A percentile compares a stretch with the other conserved stretches of the same genome.
Evolutionary conservation across 1,284 basidiomycete genomes (phyloP).

Genomic region (Cutaneotrichosporon sp.): DNA sequence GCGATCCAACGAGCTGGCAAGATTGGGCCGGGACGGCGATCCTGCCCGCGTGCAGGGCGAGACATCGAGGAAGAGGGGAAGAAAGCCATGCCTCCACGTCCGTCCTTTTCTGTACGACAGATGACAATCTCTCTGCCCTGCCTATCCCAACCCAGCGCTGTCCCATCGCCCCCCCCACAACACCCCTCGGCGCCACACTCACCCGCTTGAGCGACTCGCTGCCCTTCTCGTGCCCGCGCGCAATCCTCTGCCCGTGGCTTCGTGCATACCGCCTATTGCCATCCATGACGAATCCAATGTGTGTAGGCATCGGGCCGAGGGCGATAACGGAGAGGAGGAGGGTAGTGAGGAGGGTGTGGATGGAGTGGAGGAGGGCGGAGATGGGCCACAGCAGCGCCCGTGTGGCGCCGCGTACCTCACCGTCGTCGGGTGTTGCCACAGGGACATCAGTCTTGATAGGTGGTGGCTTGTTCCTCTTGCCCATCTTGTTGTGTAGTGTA

Average conservation of each 20-base stretch:
- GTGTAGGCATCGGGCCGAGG: conserved; percentile 80
- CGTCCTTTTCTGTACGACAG: too few species aligned
- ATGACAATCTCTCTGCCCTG: too few species aligned
- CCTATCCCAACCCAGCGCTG: too few species aligned
- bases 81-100: too few species aligned
- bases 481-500: not conserved
- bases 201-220: conserved; percentile 80
- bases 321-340: conserved; percentile 65
- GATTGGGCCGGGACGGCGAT: not conserved
- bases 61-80: too few species aligned
- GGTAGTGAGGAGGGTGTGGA: conserved; percentile 46
- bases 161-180: too few species aligned
- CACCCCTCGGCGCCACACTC: conserved; percentile 35
- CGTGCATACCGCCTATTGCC: conserved; percentile 92
- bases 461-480: not conserved
- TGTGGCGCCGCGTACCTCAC: conserved; percentile 3
- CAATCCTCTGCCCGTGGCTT: conserved; percentile 63
- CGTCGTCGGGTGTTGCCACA: not conserved
- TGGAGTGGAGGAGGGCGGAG: conserved; percentile 32
- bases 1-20: not conserved
- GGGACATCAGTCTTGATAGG: not conserved
- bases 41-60: not conserved
- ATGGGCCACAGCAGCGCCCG: conserved; percentile 23
- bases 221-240: conserved; percentile 80
- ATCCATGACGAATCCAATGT: conserved; percentile 98